Evolutionary conservation across 202 grass and related monocot species (phyloP), one percentile per base, ranked within the genome.

Genomic region (Eragrostis tef): DNA sequence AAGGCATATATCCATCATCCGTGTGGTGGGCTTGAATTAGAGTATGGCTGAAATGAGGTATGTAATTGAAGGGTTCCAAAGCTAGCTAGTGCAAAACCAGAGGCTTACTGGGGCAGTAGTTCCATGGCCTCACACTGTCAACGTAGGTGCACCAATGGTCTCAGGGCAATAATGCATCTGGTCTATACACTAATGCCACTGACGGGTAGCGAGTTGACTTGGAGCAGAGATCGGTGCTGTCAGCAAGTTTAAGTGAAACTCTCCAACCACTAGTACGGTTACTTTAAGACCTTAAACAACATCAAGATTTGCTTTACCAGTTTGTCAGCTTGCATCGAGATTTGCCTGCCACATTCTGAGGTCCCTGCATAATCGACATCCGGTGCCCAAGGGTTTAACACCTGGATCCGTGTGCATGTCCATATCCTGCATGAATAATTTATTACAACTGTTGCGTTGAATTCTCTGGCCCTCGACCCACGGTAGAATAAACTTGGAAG

Each of bases 361-460:
- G 11, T 9, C 19, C 22, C n/a, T 14, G 24, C 64, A 22, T 25
- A 84, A 50, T 62, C 27, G 53, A 84, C 65, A 43, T 70, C 42
- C 5, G 13, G 52, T 77, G 74, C 82, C 82, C 52, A 60, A 70
- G 73, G 82, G 44, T 78, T 78, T 27, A 63, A 43, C 82, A 61
- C 73, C 64, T 77, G 74, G 82, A 62, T 42, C 21, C 19, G 62
- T 68, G 64, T 78, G 64, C 64, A 42, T 48, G 73, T 27, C 73
- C 9, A 42, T 13, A 52, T 70, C 65, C 75, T 41, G n/a, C 5
- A 6, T 0, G 82, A 48, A 12, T 84, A 70, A 13, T 24, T 84
- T 69, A 39, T 5, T 39, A 60, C 19, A 22, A 39, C 39, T 69
- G 12, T 7, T 68, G 41, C 36, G 63, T 60, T 83, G 73, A 67